Evolutionary conservation across 2,329 filamentous ascomycete species (phyloP).

Genomic region (Microcera coccophila): DNA sequence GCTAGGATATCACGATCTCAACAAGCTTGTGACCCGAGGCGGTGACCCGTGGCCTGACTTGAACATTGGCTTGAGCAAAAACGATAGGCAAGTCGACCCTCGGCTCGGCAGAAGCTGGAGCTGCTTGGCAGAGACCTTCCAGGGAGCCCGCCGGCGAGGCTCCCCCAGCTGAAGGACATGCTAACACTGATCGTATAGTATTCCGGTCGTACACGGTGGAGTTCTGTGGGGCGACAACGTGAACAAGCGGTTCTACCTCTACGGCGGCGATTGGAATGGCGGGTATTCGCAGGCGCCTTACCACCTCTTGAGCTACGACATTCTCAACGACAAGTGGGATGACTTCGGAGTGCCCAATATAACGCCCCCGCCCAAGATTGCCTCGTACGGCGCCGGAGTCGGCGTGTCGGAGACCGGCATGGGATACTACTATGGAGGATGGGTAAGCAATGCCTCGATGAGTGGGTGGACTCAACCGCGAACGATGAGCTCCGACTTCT

Average conservation of each 20-base stretch:
- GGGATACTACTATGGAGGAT: slow-evolving; percentile 60
- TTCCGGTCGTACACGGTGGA: slow-evolving; percentile 42
- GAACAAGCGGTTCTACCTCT: slow-evolving; percentile 59
- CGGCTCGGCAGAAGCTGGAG: background rate
- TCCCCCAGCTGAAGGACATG: too few species aligned
- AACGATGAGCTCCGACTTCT: slow-evolving; percentile 4
- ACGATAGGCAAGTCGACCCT: background rate
- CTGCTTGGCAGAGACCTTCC: too few species aligned
- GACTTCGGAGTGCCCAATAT: slow-evolving; percentile 32
- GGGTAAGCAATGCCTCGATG: slow-evolving; percentile 49
- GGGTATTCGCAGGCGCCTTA: background rate
- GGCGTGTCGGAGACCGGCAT: slow-evolving; percentile 49
- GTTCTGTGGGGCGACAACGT: slow-evolving; percentile 55
- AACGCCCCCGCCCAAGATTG: slow-evolving; percentile 16
- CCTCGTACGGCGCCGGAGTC: slow-evolving; percentile 51
- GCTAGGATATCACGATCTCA: slow-evolving; percentile 4
- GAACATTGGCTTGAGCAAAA: too few species aligned
- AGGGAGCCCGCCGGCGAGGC: too few species aligned
- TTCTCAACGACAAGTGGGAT: slow-evolving; percentile 52
- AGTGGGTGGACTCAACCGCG: slow-evolving; percentile 3
- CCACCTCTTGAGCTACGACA: slow-evolving; percentile 52
- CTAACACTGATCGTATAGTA: slow-evolving; percentile 27
- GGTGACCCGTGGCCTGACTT: too few species aligned
- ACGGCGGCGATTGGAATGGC: slow-evolving; percentile 53
- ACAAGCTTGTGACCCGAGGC: too few species aligned